These are phyloP conservation scores for Trichosanthes cucumerina DNA, from an alignment of 306 rosid genomes.

Conservation along the genomic window DNA sequence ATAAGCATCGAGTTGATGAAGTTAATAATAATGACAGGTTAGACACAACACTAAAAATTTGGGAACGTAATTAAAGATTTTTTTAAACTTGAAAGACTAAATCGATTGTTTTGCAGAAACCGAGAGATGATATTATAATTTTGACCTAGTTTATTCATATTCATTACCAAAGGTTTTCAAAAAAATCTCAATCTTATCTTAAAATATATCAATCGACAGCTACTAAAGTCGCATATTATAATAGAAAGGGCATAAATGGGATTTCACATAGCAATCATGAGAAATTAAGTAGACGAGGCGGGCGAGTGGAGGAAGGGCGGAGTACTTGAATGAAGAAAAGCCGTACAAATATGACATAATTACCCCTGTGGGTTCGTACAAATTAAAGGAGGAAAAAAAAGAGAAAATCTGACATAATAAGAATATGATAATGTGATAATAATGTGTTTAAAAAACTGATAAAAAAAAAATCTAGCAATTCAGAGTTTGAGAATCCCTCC, in stretches of 20 bases:
- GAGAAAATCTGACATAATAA: neutral
- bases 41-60: too few species aligned
- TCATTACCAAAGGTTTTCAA: neutral
- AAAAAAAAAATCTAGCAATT: neutral
- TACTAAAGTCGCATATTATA: neutral
- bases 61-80: too few species aligned
- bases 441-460: neutral
- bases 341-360: conserved; percentile 4
- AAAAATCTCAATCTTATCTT: neutral
- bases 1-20: too few species aligned
- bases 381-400: neutral
- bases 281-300: neutral
- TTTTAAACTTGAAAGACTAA: too few species aligned
- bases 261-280: neutral
- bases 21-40: too few species aligned
- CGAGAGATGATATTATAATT: too few species aligned
- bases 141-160: neutral
- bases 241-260: neutral
- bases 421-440: neutral
- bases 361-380: conserved; percentile 5
- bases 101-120: too few species aligned
- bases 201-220: neutral
- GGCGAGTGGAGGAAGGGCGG: neutral
- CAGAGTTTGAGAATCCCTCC: conserved; percentile 7
- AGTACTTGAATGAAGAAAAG: neutral